A percentile compares a stretch with the other conserved stretches of the same genome.
These are phyloP conservation scores for Zymoseptoria tritici DNA, from an alignment of 2,329 filamentous ascomycete genomes.

Conservation along the genomic window DNA sequence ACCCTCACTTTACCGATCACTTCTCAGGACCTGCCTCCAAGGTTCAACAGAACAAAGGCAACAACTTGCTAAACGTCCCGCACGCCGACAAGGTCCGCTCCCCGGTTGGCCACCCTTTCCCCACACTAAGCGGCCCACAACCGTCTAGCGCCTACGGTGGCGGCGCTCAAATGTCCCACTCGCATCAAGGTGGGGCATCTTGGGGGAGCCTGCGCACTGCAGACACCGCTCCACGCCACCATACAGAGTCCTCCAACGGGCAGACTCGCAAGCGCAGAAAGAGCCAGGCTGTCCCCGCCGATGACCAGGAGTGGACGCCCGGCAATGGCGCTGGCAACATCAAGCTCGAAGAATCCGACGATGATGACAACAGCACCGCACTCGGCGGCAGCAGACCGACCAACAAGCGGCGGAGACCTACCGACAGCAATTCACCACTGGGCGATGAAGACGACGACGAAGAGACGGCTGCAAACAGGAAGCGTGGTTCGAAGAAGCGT, in stretches of 20 bases:
- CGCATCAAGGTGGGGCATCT: not conserved
- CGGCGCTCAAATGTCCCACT: not conserved
- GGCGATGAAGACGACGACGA: slow-evolving; percentile 1
- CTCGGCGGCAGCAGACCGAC: not conserved
- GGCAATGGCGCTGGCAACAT: not conserved
- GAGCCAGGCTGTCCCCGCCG: not conserved
- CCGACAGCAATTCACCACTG: slow-evolving; percentile 1
- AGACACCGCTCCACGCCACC: not conserved
- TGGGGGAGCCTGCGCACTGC: slow-evolving; percentile 1
- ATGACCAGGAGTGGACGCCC: not conserved
- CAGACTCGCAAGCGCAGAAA: not conserved
- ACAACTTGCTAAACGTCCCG: slow-evolving; percentile 10
- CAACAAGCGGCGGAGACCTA: not conserved
- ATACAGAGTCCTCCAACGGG: not conserved
- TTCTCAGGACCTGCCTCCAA: slow-evolving; percentile 1
- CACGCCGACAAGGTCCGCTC: slow-evolving; percentile 5
- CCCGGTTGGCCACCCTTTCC: not conserved
- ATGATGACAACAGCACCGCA: not conserved
- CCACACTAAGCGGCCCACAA: not conserved
- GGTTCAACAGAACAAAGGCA: slow-evolving; percentile 3
- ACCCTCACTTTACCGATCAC: slow-evolving; percentile 5
- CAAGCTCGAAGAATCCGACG: not conserved
- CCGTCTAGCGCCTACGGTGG: not conserved
- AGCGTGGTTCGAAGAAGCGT: slow-evolving; percentile 8
- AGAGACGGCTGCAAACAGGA: not conserved